Base-by-base conservation (phyloP, 805 yeast genomes). In the Candida manassasensis region DNA sequence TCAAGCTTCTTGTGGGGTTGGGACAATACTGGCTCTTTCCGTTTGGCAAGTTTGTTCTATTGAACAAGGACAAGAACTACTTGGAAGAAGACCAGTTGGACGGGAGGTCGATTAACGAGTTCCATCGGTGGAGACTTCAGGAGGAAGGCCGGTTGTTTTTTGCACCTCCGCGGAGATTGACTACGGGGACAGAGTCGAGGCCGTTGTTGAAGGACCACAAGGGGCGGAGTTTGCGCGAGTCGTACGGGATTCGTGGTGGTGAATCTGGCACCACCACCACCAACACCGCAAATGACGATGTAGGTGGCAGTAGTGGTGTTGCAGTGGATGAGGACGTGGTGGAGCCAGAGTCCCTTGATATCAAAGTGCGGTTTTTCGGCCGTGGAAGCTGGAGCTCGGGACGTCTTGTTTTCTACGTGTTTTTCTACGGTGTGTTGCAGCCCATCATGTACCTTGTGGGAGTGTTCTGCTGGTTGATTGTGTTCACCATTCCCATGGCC, bases 401-500 rank as follows among this genome's bases (percentile, higher is more conserved):
- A 1, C 71, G 97, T 43, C 71, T 90, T 17, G 52, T 81, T 9
- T 90, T 87, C 51, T 93, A 79, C 52, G 2, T 79, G 2, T 74
- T 75, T 45, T 89, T 79, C 55, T 87, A 89, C 53, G 45, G 75
- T 3, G 42, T 84, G 3, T 52, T 89, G 18, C 82, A 79, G 41
- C 97, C 97, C 1, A 50, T 84, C 2, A 64, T 80, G 21, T 53
- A 67, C 11, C 3, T 73, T 0, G 65, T 87, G 5, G 72, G 83
- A 4, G 45, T 75, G 1, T 30, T 79, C 4, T 75, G 90, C 47
- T 93, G 96, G 96, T 57, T 90, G 24, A 57, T 75, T 22, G 96
- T 89, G 0, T 81, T 93, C 55, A 79, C 96, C 4, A 87, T 90
- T 32, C 98, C 98, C 27, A 87, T 93, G 94, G 79, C 94, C 12